These are phyloP conservation scores for Hypoxylon subgilvum DNA, from an alignment of 495 filamentous ascomycete genomes.

Conservation along the genomic window DNA sequence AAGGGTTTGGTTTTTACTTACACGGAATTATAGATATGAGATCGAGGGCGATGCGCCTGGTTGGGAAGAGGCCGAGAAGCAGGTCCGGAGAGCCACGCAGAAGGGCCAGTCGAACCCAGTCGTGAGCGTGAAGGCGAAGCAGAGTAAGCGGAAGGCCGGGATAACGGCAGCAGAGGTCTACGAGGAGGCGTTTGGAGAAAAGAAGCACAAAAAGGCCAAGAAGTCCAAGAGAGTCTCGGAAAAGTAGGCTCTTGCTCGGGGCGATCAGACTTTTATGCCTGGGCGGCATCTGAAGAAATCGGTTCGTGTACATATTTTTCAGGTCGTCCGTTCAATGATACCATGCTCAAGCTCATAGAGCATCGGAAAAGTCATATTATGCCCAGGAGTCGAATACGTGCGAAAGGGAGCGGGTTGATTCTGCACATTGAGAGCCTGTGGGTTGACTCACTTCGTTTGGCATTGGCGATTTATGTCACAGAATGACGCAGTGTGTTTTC, in stretches of 20 bases:
- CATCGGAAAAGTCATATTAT: too few relatives aligned
- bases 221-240: constrained; percentile 33
- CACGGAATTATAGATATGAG: constrained; percentile 70
- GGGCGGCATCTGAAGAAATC: background rate
- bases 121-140: constrained; percentile 81
- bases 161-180: constrained; percentile 65
- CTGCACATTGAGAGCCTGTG: too few relatives aligned
- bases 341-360: constrained; percentile 1
- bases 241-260: background rate
- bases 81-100: constrained; percentile 64
- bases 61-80: constrained; percentile 86
- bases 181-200: constrained; percentile 63
- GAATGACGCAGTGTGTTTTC: too few relatives aligned
- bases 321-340: constrained; percentile 23
- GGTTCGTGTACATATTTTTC: constrained; percentile 20
- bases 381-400: too few relatives aligned
- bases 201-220: constrained; percentile 65
- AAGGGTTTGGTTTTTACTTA: background rate
- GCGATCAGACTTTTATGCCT: too few relatives aligned
- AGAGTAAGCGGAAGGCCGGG: constrained; percentile 81
- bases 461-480: too few relatives aligned
- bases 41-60: constrained; percentile 71
- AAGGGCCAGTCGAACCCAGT: constrained; percentile 66
- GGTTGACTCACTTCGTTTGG: too few relatives aligned
- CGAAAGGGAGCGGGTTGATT: too few relatives aligned